Evolutionary conservation across 208 protist genomes (phyloP), one percentile per base, ranked within the genome.

Genomic region (Naegleria fowleri): DNA sequence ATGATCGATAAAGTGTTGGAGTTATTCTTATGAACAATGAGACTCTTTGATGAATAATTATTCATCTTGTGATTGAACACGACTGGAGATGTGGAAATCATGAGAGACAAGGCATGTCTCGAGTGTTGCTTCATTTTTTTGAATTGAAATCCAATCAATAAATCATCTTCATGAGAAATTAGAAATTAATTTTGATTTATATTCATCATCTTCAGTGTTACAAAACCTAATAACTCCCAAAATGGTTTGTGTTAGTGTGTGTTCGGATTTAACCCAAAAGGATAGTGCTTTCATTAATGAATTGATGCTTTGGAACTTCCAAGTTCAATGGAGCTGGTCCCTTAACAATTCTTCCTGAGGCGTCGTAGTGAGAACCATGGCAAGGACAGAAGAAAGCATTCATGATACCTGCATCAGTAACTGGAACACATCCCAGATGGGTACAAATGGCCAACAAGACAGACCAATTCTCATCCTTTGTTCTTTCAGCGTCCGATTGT

Each of bases 281-380:
- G 22, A 67, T 15, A 67, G 22, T 67, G 11, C 41, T 39, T 58
- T 25, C 84, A 39, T 55, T 13, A 36, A 58, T 11, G 41, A 98
- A 99, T 90, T 95, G 94, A 96, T 99, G 99, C 85, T 96, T 95
- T 48, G 98, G 98, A 79, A 99, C 95, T 95, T 99, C 98, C 39
- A 99, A 94, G 96, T 99, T 99, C 39, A 98, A 94, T 89, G 98
- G 98, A n/a, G 98, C 98, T 7, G 98, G 98, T 86, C 98, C 97
- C 94, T 98, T 98, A 86, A 98, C 96, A 93, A 99, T 99, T 92
- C 98, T 96, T 87, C 98, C 98, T 11, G 98, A 98, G 40, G 95
- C 95, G 93, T 99, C 98, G 94, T 99, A 99, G 94, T 99, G 98
- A 92, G 96, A 98, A 93, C 98, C 98, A 95, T 99, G 98, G 96